Evolutionary conservation across 2,329 filamentous ascomycete genomes (phyloP), one percentile per base, ranked within the genome.

Genomic region (Hyphodiscus sp.): DNA sequence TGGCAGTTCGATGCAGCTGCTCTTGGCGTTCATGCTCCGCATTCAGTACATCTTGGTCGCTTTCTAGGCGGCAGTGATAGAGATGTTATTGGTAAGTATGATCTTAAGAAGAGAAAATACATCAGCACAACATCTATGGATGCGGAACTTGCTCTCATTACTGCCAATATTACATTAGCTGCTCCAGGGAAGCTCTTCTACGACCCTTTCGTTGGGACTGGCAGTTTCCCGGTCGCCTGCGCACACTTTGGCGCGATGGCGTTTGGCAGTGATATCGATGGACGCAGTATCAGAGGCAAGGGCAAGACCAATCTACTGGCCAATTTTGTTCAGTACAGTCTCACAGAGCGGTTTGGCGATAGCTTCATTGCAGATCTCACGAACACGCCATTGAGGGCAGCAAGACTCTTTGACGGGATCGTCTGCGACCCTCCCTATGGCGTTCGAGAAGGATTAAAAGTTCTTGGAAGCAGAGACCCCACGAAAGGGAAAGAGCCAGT

Each of bases 41-140:
- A 81, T 38, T 72, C 73, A 41, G 72, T 90, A 20, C 86, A 86
- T 65, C 78, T 97, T 23, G 90, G 89, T 11, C 82, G 91, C 9
- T 81, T 82, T 53, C 69, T 97, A 20, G 85, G 77, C 1, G 73
- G 74, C 13, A 85, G 87, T 1, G 80, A 80, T 2, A 79, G 92
- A 45, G 81, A 87, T 50, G 75, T 85, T 5, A 77, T 89, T 30
- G 74, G 80, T 38, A 86, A 79, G 20, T 95, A 91, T 65, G 91
- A 96, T 68, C 77, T 99, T 20, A 99, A 99, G 76, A 96, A 95
- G 71, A 78, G 94, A 26, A 79, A 80, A 41, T 99, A 99, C 68
- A 97, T 99, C 64, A 90, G 87, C 61, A 97, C 92, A 0, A 99
- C 94, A 0, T 94, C 89, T 45, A 97, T 99, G 94, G 94, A 99